These are phyloP conservation scores for Magnolia changhungtana DNA, from an alignment of 164 flowering plant genomes.

Conservation along the genomic window DNA sequence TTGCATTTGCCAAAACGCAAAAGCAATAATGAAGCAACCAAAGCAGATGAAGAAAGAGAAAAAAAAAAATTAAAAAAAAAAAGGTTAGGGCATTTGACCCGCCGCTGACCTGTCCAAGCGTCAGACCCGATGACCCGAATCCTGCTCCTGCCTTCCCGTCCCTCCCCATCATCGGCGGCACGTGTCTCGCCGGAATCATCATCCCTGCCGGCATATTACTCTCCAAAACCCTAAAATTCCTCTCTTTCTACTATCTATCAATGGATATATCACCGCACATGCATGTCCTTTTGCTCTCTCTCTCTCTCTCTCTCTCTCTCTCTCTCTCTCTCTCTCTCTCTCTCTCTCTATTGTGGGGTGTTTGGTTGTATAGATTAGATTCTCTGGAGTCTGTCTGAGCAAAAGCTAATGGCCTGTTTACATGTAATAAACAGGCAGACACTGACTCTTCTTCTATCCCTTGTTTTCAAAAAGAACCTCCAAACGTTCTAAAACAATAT, in stretches of 20 bases:
- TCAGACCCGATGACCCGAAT: conserved; percentile 24
- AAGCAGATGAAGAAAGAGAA: background rate
- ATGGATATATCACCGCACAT: background rate
- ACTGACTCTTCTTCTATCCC: background rate
- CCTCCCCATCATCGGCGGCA: conserved; percentile 17
- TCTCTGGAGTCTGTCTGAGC: conserved; percentile 7
- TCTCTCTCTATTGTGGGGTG: background rate
- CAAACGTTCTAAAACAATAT: background rate
- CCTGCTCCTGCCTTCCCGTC: conserved; percentile 17
- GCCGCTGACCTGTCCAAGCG: conserved; percentile 28
- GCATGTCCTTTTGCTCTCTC: background rate
- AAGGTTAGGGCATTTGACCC: background rate
- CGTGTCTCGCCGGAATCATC: conserved; percentile 28
- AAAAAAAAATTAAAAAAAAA: too few species aligned
- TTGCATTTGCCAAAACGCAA: background rate
- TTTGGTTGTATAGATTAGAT: conserved; percentile 4
- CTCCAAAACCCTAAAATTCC: background rate
- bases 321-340: background rate
- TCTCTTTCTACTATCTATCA: background rate
- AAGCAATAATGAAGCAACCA: background rate
- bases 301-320: background rate
- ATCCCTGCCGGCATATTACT: conserved; percentile 24
- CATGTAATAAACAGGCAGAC: background rate
- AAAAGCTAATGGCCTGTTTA: background rate
- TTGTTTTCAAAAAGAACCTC: conserved; percentile 2